These are phyloP conservation scores for Diaporthe velutina DNA, from an alignment of 2,329 filamentous ascomycete species.

Conservation along the genomic window DNA sequence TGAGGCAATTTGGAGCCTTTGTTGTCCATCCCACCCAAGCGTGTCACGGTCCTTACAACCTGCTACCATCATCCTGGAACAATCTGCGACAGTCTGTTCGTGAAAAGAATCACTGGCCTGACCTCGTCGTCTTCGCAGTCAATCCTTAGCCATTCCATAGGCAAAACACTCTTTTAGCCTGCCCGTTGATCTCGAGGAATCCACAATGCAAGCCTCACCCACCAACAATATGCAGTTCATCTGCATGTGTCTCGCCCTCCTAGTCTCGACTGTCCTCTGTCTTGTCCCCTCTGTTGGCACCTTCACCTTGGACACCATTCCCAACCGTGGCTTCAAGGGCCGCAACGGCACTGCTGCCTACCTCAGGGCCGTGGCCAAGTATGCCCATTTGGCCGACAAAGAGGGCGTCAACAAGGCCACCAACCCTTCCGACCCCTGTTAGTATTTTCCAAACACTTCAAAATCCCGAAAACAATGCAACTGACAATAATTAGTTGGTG, in stretches of 20 bases:
- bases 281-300: slow-evolving; percentile 27
- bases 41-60: too few species aligned
- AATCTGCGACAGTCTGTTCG: background rate
- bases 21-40: background rate
- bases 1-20: too few species aligned
- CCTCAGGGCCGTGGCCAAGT: slow-evolving; percentile 42
- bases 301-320: slow-evolving; percentile 50
- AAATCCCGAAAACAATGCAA: slow-evolving; percentile 29
- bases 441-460: slow-evolving; percentile 39
- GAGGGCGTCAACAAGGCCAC: slow-evolving; percentile 47
- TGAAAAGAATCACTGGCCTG: background rate
- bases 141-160: background rate
- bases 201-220: slow-evolving; percentile 31
- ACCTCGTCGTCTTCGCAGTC: too few species aligned
- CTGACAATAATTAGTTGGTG: slow-evolving; percentile 36
- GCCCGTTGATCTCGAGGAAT: background rate
- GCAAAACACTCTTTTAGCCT: background rate
- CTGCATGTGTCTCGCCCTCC: slow-evolving; percentile 35
- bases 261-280: slow-evolving; percentile 21
- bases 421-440: background rate
- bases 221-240: slow-evolving; percentile 23
- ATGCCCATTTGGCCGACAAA: slow-evolving; percentile 52
- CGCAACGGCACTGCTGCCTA: slow-evolving; percentile 49
- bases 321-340: slow-evolving; percentile 50
- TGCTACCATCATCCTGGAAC: background rate